A percentile compares a stretch with the other conserved stretches of the same genome.
Evolutionary conservation across 2,329 filamentous ascomycete genomes (phyloP).

Genomic region (Truncatella angustata): DNA sequence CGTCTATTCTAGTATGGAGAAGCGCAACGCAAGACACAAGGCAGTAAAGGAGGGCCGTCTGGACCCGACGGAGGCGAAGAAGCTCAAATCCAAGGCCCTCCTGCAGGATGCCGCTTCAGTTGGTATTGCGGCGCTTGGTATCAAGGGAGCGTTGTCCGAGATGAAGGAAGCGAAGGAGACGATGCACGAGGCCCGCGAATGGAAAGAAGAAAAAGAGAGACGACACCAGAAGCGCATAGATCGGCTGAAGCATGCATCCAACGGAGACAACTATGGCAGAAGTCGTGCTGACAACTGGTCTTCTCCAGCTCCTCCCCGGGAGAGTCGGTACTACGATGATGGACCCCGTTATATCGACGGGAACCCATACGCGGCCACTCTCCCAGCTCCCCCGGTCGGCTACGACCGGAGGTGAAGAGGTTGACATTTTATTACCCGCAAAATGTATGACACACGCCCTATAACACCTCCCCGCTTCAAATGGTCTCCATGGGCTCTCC

Average conservation of each 20-base stretch:
- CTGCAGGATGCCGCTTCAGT: constrained; percentile 59
- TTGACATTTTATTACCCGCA: neutral
- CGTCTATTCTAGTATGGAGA: constrained; percentile 59
- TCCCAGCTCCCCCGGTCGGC: constrained; percentile 40
- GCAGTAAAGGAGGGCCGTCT: constrained; percentile 54
- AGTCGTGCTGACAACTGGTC: constrained; percentile 45
- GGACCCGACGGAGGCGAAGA: constrained; percentile 49
- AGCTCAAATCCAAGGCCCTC: constrained; percentile 55
- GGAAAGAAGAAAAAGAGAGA: constrained; percentile 45
- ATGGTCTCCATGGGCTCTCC: neutral
- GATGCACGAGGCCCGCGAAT: constrained; percentile 45
- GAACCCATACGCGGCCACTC: constrained; percentile 42
- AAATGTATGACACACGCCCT: constrained; percentile 10
- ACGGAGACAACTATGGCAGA: constrained; percentile 30
- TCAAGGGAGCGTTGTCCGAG: constrained; percentile 55
- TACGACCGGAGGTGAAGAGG: constrained; percentile 34
- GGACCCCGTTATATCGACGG: constrained; percentile 46
- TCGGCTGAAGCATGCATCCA: constrained; percentile 27
- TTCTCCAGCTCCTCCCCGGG: constrained; percentile 37
- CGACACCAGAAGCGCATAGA: constrained; percentile 49
- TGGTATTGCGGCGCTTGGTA: constrained; percentile 55
- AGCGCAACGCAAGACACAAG: constrained; percentile 49
- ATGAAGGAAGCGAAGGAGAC: constrained; percentile 54
- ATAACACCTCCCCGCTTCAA: neutral
- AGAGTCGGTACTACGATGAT: constrained; percentile 39